Evolutionary conservation across 2,329 filamentous ascomycete genomes (phyloP).

Genomic region (Fusarium brachygibbosum): DNA sequence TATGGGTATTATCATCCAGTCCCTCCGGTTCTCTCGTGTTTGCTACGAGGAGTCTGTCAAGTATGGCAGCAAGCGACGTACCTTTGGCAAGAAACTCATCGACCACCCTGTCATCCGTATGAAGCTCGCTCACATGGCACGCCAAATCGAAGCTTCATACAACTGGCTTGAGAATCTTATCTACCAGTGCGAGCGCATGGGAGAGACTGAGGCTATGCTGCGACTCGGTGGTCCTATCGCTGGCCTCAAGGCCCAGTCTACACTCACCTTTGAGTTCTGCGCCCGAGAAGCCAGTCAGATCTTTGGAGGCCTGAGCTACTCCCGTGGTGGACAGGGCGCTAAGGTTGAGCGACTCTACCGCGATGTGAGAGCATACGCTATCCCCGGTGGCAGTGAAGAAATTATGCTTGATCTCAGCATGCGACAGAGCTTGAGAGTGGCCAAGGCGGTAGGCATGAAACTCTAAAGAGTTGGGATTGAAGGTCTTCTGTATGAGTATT

Average conservation of each 20-base stretch:
- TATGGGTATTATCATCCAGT: conserved; percentile 98
- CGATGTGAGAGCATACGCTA: conserved; percentile 95
- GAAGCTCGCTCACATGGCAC: conserved; percentile 98
- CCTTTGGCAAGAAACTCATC: conserved; percentile 96
- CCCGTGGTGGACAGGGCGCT: conserved; percentile 90
- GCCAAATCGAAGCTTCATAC: conserved; percentile 97
- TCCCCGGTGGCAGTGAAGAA: conserved; percentile 95
- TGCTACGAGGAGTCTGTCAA: conserved; percentile 97
- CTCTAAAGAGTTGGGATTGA: conserved; percentile 66
- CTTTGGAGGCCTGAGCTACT: conserved; percentile 94
- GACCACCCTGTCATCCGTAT: conserved; percentile 97
- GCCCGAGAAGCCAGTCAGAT: conserved; percentile 97
- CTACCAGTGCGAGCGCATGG: conserved; percentile 93
- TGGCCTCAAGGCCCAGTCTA: conserved; percentile 91
- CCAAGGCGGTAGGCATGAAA: conserved; percentile 96
- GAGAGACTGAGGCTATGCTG: conserved; percentile 94
- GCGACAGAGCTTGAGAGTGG: conserved; percentile 88
- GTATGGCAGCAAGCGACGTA: conserved; percentile 96
- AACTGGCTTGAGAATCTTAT: conserved; percentile 97
- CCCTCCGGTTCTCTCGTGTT: conserved; percentile 92
- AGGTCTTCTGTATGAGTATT: conserved; percentile 30
- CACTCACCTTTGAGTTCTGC: conserved; percentile 97
- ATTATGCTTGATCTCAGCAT: conserved; percentile 99
- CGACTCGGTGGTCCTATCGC: conserved; percentile 96
- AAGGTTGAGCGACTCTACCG: conserved; percentile 96